Conservation (phyloP, 164 flowering plant species). For the Umbellularia californica region DNA sequence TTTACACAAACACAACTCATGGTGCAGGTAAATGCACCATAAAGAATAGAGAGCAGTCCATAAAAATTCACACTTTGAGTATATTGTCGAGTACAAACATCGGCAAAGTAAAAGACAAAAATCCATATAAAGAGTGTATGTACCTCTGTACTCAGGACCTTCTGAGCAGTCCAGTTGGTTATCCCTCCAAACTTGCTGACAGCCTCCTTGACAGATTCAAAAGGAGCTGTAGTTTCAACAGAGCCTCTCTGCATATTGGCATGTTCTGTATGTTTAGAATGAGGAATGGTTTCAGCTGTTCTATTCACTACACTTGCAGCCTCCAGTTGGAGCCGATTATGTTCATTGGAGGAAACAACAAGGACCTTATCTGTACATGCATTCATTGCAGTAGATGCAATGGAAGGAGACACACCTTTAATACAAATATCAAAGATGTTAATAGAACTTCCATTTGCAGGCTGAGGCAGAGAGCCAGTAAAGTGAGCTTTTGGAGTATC, state of each 20-base stretch:
- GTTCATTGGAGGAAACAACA: slow-evolving; percentile 14
- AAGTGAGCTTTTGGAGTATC: not conserved
- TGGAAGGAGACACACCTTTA: slow-evolving; percentile 6
- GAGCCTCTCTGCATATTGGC: slow-evolving; percentile 28
- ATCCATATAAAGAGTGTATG: not conserved
- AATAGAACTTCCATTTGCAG: slow-evolving; percentile 12
- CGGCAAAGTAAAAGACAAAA: not conserved
- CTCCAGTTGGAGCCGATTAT: slow-evolving; percentile 18
- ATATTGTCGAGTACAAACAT: not conserved
- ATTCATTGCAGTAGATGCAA: slow-evolving; percentile 3
- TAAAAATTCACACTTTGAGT: not conserved
- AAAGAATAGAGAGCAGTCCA: not conserved
- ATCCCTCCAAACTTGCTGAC: slow-evolving; percentile 91
- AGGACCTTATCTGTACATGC: slow-evolving; percentile 7
- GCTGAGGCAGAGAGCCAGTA: not conserved
- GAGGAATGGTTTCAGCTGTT: not conserved
- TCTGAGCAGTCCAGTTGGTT: slow-evolving; percentile 92
- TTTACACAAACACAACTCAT: not conserved
- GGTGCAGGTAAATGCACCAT: not conserved
- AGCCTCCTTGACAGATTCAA: slow-evolving; percentile 89
- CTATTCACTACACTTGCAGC: slow-evolving; percentile 10
- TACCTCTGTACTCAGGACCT: slow-evolving; percentile 73
- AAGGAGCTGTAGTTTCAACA: slow-evolving; percentile 81
- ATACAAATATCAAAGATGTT: slow-evolving; percentile 2
- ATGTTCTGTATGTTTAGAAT: slow-evolving; percentile 17